Percentiles rank a stretch among this genome's conserved stretches.
Conservation (phyloP, 257 asterid genomes). For the Jasminum sambac region DNA sequence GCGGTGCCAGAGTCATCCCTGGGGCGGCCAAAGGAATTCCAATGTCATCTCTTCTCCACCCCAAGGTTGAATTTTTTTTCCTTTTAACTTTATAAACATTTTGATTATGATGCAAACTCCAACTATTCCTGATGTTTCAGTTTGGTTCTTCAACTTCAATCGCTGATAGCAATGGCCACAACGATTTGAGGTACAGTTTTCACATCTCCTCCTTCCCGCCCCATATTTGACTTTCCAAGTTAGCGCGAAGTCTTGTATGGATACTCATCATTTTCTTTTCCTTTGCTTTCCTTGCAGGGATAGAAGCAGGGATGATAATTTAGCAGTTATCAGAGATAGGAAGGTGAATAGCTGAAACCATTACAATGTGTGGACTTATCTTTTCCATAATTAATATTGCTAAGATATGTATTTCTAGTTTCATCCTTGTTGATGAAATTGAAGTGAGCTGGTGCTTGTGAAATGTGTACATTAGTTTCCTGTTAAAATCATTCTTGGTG, state of each 20-base stretch:
- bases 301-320: slow-evolving; percentile 57
- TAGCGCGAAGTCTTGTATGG: neutral
- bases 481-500: slow-evolving; percentile 2
- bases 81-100: neutral
- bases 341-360: slow-evolving; percentile 46
- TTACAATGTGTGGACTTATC: neutral
- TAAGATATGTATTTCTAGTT: neutral
- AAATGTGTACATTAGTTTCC: slow-evolving; percentile 1
- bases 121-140: slow-evolving; percentile 34
- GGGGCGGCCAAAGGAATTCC: slow-evolving; percentile 59
- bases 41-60: slow-evolving; percentile 45
- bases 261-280: neutral
- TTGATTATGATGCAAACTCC: slow-evolving; percentile 5
- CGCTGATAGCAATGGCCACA: slow-evolving; percentile 58
- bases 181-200: slow-evolving; percentile 52
- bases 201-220: neutral
- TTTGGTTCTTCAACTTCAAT: slow-evolving; percentile 36
- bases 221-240: neutral
- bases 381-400: neutral
- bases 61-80: slow-evolving; percentile 45
- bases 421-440: neutral
- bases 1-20: slow-evolving; percentile 37
- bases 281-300: slow-evolving; percentile 40
- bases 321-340: slow-evolving; percentile 60
- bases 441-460: neutral